Conservation (phyloP, 2,329 filamentous ascomycete species). For the Exophiala alcalophila region DNA sequence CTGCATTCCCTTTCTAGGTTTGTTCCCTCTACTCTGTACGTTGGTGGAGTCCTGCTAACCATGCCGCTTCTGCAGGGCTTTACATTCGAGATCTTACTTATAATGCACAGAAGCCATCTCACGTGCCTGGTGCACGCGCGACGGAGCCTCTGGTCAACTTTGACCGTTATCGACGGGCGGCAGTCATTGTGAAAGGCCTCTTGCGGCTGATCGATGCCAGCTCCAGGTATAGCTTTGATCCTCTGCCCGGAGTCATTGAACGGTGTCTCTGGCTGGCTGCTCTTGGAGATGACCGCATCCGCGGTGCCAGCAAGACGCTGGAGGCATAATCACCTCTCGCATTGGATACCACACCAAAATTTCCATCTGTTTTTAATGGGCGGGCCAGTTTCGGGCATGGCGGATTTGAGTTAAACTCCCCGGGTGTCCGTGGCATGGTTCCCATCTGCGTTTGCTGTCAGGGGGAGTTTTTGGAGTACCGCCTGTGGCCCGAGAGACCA, state of each 20-base stretch:
- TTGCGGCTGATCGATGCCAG: slow-evolving; percentile 62
- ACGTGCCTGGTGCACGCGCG: slow-evolving; percentile 47
- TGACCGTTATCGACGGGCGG: slow-evolving; percentile 63
- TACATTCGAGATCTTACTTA: slow-evolving; percentile 67
- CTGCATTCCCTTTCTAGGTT: slow-evolving; percentile 65
- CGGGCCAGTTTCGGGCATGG: neutral
- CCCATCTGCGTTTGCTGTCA: no score
- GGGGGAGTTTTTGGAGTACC: no score
- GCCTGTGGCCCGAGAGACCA: no score
- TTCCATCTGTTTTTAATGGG: neutral
- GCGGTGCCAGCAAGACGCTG: slow-evolving; percentile 44
- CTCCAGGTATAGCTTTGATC: slow-evolving; percentile 58
- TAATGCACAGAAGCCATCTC: slow-evolving; percentile 63
- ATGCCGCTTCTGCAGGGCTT: slow-evolving; percentile 50
- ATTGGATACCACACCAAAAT: neutral
- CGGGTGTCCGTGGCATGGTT: no score
- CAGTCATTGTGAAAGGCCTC: slow-evolving; percentile 62
- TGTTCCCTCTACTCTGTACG: slow-evolving; percentile 33
- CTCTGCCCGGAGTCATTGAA: slow-evolving; percentile 57
- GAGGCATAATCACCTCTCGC: slow-evolving; percentile 28
- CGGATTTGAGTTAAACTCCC: no score
- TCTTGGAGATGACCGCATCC: slow-evolving; percentile 58
- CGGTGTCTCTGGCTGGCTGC: slow-evolving; percentile 64
- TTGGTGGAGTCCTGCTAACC: no score
- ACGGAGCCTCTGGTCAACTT: slow-evolving; percentile 63